phyloP scores from a whole-genome alignment of 73 alveolate species.

The Tetrahymena borealis region DNA sequence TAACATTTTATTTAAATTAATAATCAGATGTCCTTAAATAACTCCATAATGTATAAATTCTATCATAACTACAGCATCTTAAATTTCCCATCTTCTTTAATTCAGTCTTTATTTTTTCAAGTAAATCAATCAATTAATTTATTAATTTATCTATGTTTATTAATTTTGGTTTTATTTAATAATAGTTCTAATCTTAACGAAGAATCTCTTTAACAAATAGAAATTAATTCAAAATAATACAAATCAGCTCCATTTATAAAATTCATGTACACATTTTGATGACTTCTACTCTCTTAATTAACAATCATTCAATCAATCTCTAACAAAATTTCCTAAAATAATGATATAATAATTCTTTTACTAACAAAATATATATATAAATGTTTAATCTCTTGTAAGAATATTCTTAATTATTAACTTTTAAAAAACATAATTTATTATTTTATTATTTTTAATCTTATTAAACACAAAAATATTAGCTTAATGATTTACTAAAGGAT shows the following conservation, averaged over 20 bases:
- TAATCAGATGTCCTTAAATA: neutral
- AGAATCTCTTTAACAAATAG: neutral
- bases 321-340: neutral
- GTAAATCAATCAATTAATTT: neutral
- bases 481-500: no score
- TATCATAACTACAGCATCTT: neutral
- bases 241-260: neutral
- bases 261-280: constrained; percentile 1
- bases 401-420: no score
- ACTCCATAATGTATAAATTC: neutral
- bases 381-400: no score
- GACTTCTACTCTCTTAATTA: neutral
- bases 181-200: neutral
- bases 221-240: neutral
- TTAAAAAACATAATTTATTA: no score
- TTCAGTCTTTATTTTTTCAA: neutral
- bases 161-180: neutral
- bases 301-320: neutral
- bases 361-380: no score
- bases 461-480: no score
- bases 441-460: no score
- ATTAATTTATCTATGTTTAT: neutral
- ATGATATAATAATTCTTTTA: no score
- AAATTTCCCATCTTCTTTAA: neutral
- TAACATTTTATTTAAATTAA: neutral